Evolutionary conservation across 1,284 basidiomycete genomes (phyloP).

Genomic region (Lentinula novae-zelandiae): DNA sequence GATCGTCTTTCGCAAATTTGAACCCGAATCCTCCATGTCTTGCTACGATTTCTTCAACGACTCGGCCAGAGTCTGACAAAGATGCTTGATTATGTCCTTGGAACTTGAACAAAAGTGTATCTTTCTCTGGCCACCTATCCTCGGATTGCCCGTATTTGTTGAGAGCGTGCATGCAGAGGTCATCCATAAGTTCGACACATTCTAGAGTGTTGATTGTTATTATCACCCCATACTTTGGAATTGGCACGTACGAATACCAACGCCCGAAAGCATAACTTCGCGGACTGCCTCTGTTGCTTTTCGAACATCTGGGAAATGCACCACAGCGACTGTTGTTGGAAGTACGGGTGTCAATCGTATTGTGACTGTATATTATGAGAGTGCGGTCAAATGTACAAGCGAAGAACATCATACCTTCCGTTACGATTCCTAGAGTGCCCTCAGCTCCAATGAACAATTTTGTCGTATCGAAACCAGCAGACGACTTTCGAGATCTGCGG

Average conservation of each 20-base stretch:
- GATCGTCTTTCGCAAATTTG: conserved; percentile 60
- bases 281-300: conserved; percentile 72
- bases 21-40: conserved; percentile 71
- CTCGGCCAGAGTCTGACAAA: conserved; percentile 60
- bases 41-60: conserved; percentile 54
- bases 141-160: conserved; percentile 59
- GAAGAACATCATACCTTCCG: conserved; percentile 56
- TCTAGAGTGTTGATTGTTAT: conserved; percentile 28
- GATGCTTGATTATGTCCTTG: conserved; percentile 65
- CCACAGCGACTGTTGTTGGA: conserved; percentile 70
- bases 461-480: conserved; percentile 88
- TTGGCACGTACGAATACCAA: conserved; percentile 56
- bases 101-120: conserved; percentile 87
- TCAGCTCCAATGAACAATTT: conserved; percentile 95
- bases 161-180: conserved; percentile 65
- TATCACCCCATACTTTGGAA: background rate
- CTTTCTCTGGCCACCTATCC: conserved; percentile 64
- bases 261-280: conserved; percentile 71
- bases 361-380: conserved; percentile 49
- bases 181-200: conserved; percentile 79
- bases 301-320: conserved; percentile 63
- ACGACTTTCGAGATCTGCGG: conserved; percentile 80
- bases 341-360: conserved; percentile 77
- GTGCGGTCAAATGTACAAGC: conserved; percentile 22
- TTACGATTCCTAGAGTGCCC: conserved; percentile 91